phyloP scores from a whole-genome alignment of 2,329 filamentous ascomycete species.

The Calonectria crousiana region DNA sequence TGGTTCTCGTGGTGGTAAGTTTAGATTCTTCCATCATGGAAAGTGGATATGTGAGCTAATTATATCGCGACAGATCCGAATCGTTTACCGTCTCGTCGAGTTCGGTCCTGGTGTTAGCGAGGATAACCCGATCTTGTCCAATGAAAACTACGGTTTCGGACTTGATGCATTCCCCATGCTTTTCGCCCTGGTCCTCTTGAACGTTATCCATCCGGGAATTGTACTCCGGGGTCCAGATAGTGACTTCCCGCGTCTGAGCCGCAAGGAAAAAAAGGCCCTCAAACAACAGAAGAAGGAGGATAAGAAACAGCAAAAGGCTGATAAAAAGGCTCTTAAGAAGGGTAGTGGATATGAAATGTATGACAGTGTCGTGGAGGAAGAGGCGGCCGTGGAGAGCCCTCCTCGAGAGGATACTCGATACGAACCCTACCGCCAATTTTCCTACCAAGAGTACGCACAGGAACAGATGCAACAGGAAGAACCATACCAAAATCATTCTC shows the following conservation, averaged over 20 bases:
- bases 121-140: constrained; percentile 58
- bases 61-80: constrained; percentile 57
- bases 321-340: constrained; percentile 39
- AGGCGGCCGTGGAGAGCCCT: not conserved
- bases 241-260: constrained; percentile 56
- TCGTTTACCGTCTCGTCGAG: constrained; percentile 71
- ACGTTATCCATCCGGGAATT: constrained; percentile 61
- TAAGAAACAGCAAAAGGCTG: constrained; percentile 38
- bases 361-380: constrained; percentile 25
- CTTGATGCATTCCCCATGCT: constrained; percentile 69
- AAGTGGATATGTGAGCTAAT: constrained; percentile 12
- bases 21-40: not conserved
- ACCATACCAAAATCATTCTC: not conserved
- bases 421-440: not conserved
- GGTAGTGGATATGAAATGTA: constrained; percentile 30
- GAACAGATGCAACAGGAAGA: not conserved
- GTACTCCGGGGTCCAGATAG: constrained; percentile 59
- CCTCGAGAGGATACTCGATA: constrained; percentile 2
- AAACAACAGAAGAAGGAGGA: constrained; percentile 51
- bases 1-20: constrained; percentile 53
- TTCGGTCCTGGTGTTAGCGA: constrained; percentile 60
- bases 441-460: not conserved
- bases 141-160: constrained; percentile 65
- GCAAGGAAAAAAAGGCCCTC: constrained; percentile 59
- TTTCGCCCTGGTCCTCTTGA: constrained; percentile 56